Percentiles rank a stretch among this genome's conserved stretches.
Conservation (phyloP, 2,329 filamentous ascomycete species). For the Fusarium austroafricanum region DNA sequence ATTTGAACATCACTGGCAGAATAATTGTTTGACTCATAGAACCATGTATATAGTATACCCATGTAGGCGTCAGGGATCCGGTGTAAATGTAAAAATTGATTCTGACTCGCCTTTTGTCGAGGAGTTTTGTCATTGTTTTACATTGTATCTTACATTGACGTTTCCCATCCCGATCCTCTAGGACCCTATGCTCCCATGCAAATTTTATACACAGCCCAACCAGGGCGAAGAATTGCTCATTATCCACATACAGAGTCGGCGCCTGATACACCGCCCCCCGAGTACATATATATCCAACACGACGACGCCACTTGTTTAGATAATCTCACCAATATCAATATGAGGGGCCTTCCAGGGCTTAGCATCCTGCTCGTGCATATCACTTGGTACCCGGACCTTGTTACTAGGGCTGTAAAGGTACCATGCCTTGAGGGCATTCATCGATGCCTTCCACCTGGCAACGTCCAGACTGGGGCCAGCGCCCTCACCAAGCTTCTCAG, state of each 20-base stretch:
- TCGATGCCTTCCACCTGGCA: constrained; percentile 82
- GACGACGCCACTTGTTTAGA: constrained; percentile 53
- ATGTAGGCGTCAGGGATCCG: constrained; percentile 15
- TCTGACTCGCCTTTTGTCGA: constrained; percentile 42
- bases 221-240: constrained; percentile 45
- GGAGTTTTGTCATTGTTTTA: constrained; percentile 52
- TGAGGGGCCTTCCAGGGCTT: constrained; percentile 74
- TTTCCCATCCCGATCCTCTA: constrained; percentile 40
- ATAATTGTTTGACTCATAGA: constrained; percentile 8
- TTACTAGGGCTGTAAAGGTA: constrained; percentile 89
- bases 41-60: constrained; percentile 37
- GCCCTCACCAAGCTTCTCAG: constrained; percentile 93
- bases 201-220: constrained; percentile 49
- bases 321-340: constrained; percentile 78
- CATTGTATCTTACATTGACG: constrained; percentile 55
- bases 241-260: constrained; percentile 42
- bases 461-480: constrained; percentile 80
- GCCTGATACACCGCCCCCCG: constrained; percentile 33
- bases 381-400: constrained; percentile 74
- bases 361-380: constrained; percentile 71
- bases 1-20: constrained; percentile 8
- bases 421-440: constrained; percentile 91
- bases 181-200: constrained; percentile 44
- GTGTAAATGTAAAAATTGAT: constrained; percentile 40
- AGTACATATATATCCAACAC: constrained; percentile 37